Evolutionary conservation across 176 grass and related monocot genomes (phyloP).

Genomic region (Zizania latifolia): DNA sequence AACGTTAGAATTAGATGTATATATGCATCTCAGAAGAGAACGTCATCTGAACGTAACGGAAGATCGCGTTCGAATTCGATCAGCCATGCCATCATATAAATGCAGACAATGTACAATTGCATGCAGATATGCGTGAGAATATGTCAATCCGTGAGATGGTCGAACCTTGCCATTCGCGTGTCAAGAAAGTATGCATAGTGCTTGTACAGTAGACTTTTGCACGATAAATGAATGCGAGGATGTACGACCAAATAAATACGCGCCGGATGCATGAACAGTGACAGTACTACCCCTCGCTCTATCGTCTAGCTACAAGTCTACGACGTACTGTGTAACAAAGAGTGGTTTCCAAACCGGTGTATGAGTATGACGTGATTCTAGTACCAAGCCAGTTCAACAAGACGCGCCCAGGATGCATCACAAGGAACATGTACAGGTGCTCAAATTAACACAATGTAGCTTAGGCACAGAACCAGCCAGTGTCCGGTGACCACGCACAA

Average conservation of each 20-base stretch:
- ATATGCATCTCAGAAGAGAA: no score
- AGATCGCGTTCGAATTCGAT: not conserved
- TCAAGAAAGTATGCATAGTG: not conserved
- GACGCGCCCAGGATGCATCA: no score
- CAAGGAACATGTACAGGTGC: no score
- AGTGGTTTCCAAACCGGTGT: not conserved
- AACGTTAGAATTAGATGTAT: no score
- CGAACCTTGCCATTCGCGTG: not conserved
- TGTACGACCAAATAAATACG: not conserved
- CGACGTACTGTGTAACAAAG: not conserved
- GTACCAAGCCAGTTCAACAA: not conserved
- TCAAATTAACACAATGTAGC: no score
- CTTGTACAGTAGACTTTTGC: not conserved
- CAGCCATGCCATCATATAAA: not conserved
- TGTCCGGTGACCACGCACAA: no score
- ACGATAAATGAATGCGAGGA: not conserved
- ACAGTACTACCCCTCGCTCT: not conserved
- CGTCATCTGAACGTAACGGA: no score
- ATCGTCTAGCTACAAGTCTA: not conserved
- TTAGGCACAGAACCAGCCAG: no score
- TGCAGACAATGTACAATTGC: not conserved
- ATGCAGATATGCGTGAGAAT: not conserved
- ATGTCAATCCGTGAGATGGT: not conserved
- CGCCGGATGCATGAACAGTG: not conserved
- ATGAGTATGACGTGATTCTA: not conserved